A percentile compares a stretch with the other conserved stretches of the same genome.
Conservation (phyloP, 306 rosid species). For the Cajanus cajan region DNA sequence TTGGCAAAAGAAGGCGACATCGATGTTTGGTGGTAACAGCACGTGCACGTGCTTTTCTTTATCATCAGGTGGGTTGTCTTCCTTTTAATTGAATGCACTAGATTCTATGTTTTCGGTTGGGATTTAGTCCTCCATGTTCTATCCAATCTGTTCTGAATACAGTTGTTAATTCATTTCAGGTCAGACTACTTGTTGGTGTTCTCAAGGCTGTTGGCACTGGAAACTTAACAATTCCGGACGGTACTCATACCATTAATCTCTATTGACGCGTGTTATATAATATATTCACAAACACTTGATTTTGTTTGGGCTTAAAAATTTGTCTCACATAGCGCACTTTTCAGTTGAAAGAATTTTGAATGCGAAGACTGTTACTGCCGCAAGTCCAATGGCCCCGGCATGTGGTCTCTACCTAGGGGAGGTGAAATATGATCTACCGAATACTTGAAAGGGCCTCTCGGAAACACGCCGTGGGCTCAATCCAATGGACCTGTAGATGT, state of each 20-base stretch:
- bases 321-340: slow-evolving; percentile 16
- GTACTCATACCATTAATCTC: slow-evolving; percentile 25
- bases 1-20: slow-evolving; percentile 72
- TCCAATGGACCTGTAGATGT: neutral
- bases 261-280: neutral
- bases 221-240: slow-evolving; percentile 62
- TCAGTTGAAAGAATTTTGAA: slow-evolving; percentile 83
- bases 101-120: slow-evolving; percentile 10
- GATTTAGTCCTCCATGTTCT: neutral
- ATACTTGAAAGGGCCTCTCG: slow-evolving; percentile 31
- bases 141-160: slow-evolving; percentile 10
- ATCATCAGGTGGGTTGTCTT: slow-evolving; percentile 76
- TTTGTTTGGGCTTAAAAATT: slow-evolving; percentile 2
- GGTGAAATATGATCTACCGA: slow-evolving; percentile 73
- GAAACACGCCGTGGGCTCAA: neutral
- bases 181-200: slow-evolving; percentile 89
- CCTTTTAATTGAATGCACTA: neutral
- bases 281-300: neutral
- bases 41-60: slow-evolving; percentile 84
- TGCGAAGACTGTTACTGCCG: slow-evolving; percentile 67
- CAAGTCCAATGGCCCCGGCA: slow-evolving; percentile 98
- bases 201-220: slow-evolving; percentile 83
- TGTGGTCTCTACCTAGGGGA: slow-evolving; percentile 86
- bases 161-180: slow-evolving; percentile 44
- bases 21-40: slow-evolving; percentile 75